A percentile compares a stretch with the other conserved stretches of the same genome.
phyloP scores from a whole-genome alignment of 805 yeast genomes.

The Blastobotrys americana region DNA sequence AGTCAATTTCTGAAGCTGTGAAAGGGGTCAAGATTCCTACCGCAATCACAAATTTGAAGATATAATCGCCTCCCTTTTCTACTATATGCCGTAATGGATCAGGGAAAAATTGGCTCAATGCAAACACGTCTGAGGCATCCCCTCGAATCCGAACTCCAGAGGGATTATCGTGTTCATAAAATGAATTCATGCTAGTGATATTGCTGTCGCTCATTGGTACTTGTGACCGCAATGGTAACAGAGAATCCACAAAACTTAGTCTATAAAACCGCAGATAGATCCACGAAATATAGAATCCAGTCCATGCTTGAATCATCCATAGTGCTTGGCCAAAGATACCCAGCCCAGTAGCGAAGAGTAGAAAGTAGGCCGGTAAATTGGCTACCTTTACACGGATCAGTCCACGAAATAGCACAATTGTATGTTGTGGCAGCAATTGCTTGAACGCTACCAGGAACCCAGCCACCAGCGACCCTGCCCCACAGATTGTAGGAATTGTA shows the following conservation, averaged over 20 bases:
- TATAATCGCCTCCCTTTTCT: conserved; percentile 42
- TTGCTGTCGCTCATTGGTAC: conserved; percentile 7
- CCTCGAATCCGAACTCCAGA: conserved; percentile 44
- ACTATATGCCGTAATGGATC: conserved; percentile 45
- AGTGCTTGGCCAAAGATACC: conserved; percentile 24
- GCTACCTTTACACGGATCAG: conserved; percentile 37
- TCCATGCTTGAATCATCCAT: conserved; percentile 24
- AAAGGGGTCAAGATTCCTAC: conserved; percentile 53
- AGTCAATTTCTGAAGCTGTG: conserved; percentile 61
- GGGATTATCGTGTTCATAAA: conserved; percentile 11
- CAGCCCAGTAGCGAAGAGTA: conserved; percentile 26
- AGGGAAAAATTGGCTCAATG: conserved; percentile 80
- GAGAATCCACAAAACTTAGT: conserved; percentile 44
- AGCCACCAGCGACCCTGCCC: conserved; percentile 48
- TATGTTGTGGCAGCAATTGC: conserved; percentile 58
- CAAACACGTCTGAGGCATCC: conserved; percentile 86
- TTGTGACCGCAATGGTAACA: conserved; percentile 37
- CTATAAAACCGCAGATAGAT: conserved; percentile 73
- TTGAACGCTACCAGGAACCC: conserved; percentile 59
- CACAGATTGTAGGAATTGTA: conserved; percentile 41
- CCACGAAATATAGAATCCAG: conserved; percentile 62
- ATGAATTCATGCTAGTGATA: conserved; percentile 3
- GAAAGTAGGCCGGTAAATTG: conserved; percentile 36
- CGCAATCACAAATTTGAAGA: conserved; percentile 35
- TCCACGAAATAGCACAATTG: conserved; percentile 43